Conservation (phyloP, 1,284 basidiomycete species). For the Ceratobasidium sp. region DNA sequence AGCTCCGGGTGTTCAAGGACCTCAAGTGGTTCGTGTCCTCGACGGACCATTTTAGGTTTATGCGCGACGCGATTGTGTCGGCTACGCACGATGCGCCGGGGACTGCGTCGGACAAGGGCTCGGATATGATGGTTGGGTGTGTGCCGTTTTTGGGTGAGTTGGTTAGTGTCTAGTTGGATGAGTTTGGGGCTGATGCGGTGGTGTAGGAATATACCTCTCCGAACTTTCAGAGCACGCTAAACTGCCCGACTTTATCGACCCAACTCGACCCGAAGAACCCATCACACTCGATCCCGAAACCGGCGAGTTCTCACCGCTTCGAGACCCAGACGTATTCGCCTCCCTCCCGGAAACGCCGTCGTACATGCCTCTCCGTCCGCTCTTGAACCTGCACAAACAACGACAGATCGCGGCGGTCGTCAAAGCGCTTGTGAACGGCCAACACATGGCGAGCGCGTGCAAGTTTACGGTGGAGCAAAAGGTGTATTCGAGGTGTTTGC, state of each 20-base stretch:
- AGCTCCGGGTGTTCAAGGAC: constrained; percentile 82
- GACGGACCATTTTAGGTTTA: constrained; percentile 80
- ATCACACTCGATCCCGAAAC: constrained; percentile 75
- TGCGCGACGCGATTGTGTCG: constrained; percentile 71
- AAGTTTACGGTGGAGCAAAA: constrained; percentile 78
- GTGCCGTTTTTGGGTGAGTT: constrained; percentile 82
- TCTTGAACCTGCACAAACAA: constrained; percentile 91
- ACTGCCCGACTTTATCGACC: constrained; percentile 86
- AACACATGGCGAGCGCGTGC: constrained; percentile 81
- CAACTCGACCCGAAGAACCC: constrained; percentile 77
- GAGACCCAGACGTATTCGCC: constrained; percentile 82
- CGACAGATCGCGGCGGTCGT: constrained; percentile 82
- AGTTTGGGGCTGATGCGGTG: constrained; percentile 39
- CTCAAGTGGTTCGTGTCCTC: constrained; percentile 78
- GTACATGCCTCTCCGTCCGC: constrained; percentile 83
- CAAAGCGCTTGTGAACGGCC: constrained; percentile 81
- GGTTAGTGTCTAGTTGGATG: background rate
- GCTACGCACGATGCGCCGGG: constrained; percentile 23
- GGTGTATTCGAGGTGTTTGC: constrained; percentile 80
- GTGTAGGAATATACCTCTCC: constrained; percentile 79
- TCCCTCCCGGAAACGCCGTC: constrained; percentile 77
- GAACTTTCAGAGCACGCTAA: constrained; percentile 76
- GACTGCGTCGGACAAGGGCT: constrained; percentile 11
- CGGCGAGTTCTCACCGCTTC: constrained; percentile 73
- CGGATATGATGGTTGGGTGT: constrained; percentile 62